phyloP scores from a whole-genome alignment of 108 stramenopile genomes.

The Nitzschia sp. region DNA sequence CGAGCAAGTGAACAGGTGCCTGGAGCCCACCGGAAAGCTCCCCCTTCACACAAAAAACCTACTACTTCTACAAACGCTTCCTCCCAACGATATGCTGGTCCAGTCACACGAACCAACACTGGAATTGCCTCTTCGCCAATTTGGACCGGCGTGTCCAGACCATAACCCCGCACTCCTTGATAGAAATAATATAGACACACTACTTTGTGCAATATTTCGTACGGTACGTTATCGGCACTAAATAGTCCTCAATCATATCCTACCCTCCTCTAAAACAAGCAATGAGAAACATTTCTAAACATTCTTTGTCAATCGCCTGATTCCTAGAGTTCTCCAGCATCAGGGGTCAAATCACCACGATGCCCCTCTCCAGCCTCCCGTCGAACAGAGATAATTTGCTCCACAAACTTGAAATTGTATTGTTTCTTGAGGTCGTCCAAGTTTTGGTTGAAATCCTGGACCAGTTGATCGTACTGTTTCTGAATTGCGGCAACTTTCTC shows the following conservation, averaged over 20 bases:
- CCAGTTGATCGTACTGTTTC: slow-evolving; percentile 46
- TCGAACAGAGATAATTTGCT: slow-evolving; percentile 22
- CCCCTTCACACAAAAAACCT: background rate
- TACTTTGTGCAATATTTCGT: no score
- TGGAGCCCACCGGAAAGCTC: no score
- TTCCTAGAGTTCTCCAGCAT: no score
- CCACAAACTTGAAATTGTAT: slow-evolving; percentile 40
- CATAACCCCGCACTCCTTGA: no score
- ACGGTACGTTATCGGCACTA: no score
- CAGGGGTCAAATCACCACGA: background rate
- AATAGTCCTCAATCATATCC: no score
- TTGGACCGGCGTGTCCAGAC: no score
- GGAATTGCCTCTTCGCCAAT: slow-evolving; percentile 5
- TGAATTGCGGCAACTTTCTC: slow-evolving; percentile 54
- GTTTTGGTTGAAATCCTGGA: slow-evolving; percentile 37
- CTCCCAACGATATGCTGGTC: background rate
- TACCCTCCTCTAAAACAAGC: no score
- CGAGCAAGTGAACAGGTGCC: no score
- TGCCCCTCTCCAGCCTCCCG: background rate
- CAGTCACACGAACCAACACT: background rate
- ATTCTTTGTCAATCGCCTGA: no score
- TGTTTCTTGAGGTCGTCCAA: slow-evolving; percentile 48
- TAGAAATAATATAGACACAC: no score
- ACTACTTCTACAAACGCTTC: background rate
- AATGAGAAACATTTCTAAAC: no score